Conservation (phyloP, 129 eudicot genomes). For the Sambucus nigra region DNA sequence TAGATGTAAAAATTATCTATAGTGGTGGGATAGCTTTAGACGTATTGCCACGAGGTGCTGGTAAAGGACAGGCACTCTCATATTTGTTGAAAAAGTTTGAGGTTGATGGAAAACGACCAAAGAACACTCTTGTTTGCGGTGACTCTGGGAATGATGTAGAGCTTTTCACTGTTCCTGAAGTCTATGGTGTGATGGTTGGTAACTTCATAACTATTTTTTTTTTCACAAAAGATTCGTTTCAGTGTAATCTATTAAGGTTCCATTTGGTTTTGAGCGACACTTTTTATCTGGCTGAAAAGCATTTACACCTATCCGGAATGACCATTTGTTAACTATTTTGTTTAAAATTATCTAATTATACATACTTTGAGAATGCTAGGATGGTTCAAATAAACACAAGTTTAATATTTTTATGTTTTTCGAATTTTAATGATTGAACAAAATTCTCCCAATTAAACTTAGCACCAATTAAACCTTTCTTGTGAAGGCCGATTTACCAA, state of each 20-base stretch:
- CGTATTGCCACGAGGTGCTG: conserved; percentile 26
- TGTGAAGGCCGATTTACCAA: no score
- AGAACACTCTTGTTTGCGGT: conserved; percentile 25
- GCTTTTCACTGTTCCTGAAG: conserved; percentile 17
- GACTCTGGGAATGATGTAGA: conserved; percentile 37
- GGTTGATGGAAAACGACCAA: conserved; percentile 14
- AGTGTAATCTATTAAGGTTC: no score
- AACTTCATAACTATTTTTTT: background rate
- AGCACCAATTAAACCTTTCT: no score
- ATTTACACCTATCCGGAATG: background rate
- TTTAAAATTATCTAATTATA: no score
- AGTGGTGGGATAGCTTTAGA: conserved; percentile 26
- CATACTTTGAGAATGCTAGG: background rate
- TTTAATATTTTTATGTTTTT: no score
- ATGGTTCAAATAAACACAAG: background rate
- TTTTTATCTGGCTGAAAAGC: background rate
- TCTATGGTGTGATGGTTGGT: conserved; percentile 27
- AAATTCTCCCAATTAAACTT: no score
- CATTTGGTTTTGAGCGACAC: background rate
- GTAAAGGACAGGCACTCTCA: conserved; percentile 28
- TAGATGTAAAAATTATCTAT: conserved; percentile 21
- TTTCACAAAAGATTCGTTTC: no score
- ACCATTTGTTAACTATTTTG: no score
- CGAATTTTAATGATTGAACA: no score
- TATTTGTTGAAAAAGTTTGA: conserved; percentile 22